These are phyloP conservation scores for Podaxis pistillaris DNA, from an alignment of 768 basidiomycete species.

Conservation along the genomic window DNA sequence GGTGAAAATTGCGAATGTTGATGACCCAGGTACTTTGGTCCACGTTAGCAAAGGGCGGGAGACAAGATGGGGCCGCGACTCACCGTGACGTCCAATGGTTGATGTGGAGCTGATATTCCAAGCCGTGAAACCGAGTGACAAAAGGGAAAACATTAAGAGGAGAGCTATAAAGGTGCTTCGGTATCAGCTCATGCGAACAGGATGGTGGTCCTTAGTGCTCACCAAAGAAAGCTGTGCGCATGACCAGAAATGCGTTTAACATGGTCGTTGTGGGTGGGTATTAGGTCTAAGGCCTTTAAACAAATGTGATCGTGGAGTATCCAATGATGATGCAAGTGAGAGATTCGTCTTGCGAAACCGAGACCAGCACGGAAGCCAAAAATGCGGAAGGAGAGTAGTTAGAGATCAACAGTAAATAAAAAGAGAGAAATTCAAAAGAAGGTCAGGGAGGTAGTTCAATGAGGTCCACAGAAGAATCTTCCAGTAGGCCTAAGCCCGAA, in stretches of 20 bases:
- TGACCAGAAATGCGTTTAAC: slow-evolving; percentile 53
- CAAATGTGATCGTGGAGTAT: not conserved
- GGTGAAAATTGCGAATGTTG: slow-evolving; percentile 48
- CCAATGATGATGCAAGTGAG: not conserved
- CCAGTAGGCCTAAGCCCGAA: slow-evolving; percentile 12
- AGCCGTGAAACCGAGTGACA: slow-evolving; percentile 53
- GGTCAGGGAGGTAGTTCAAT: not conserved
- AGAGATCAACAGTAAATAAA: slow-evolving; percentile 6
- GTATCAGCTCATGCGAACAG: not conserved
- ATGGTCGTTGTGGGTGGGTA: slow-evolving; percentile 19
- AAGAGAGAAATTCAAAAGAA: slow-evolving; percentile 8
- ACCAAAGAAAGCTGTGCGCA: slow-evolving; percentile 61
- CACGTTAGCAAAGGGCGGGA: not conserved
- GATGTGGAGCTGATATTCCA: slow-evolving; percentile 51
- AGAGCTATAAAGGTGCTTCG: slow-evolving; percentile 33
- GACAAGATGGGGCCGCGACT: slow-evolving; percentile 26
- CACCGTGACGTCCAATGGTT: slow-evolving; percentile 24
- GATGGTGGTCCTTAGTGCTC: slow-evolving; percentile 20
- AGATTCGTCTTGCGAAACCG: not conserved
- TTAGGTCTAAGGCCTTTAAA: not conserved
- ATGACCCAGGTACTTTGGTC: slow-evolving; percentile 41
- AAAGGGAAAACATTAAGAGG: slow-evolving; percentile 47
- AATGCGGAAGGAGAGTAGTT: slow-evolving; percentile 6
- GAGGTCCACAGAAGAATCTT: not conserved
- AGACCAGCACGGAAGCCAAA: slow-evolving; percentile 11